These are phyloP conservation scores for Remersonia thermophila DNA, from an alignment of 2,329 filamentous ascomycete genomes.

Conservation along the genomic window DNA sequence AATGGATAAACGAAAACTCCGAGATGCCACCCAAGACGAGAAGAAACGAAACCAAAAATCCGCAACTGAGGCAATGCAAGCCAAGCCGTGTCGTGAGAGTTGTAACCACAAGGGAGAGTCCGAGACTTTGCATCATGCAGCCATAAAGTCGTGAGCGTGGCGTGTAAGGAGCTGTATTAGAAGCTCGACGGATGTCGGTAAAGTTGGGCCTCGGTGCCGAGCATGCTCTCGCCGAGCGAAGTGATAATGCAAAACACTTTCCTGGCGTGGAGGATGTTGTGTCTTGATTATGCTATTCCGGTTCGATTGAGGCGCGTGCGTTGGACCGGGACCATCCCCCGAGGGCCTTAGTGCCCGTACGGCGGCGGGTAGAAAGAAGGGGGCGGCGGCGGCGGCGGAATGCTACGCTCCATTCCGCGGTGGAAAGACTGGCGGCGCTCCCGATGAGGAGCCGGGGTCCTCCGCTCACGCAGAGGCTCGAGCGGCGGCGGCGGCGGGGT, in stretches of 20 bases:
- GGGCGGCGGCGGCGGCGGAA: constrained; percentile 16
- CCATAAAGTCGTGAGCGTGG: neutral
- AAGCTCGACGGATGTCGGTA: too few relatives aligned
- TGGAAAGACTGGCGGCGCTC: constrained; percentile 17
- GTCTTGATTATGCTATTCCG: too few relatives aligned
- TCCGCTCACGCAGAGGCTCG: constrained; percentile 23
- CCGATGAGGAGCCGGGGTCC: constrained; percentile 26
- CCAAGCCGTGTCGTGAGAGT: neutral
- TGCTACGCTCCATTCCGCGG: neutral
- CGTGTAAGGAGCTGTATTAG: neutral
- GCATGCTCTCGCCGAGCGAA: neutral
- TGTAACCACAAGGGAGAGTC: neutral
- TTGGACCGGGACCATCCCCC: too few relatives aligned
- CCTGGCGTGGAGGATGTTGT: too few relatives aligned
- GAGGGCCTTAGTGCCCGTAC: too few relatives aligned
- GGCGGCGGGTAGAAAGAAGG: constrained; percentile 12
- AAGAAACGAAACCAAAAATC: neutral
- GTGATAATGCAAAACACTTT: neutral
- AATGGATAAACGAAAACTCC: neutral
- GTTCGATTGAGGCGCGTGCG: too few relatives aligned
- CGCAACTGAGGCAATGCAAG: neutral
- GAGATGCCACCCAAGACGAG: neutral
- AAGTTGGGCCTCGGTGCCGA: too few relatives aligned
- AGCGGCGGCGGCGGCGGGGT: constrained; percentile 26
- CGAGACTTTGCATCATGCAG: neutral